Percentiles rank a stretch among this genome's conserved stretches.
Conservation (phyloP, 371 early-diverging fungal genomes). For the Apophysomyces ossiformis region DNA sequence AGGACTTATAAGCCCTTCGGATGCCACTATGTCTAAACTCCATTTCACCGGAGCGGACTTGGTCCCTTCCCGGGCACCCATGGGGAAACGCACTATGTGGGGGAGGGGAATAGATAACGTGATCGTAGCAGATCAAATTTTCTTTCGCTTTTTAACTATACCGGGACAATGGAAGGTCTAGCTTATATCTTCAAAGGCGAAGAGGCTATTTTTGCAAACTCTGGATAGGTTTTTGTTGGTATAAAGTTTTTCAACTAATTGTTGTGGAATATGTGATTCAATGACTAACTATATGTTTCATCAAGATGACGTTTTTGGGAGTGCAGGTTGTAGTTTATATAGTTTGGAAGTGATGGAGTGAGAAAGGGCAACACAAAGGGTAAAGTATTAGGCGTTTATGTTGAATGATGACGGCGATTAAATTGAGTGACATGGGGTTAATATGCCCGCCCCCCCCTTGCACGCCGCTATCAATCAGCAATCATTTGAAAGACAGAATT, state of each 20-base stretch:
- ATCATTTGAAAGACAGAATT: neutral
- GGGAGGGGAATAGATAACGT: no score
- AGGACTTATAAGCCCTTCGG: no score
- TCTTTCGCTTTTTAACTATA: neutral
- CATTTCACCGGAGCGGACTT: no score
- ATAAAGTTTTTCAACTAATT: no score
- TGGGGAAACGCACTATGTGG: no score
- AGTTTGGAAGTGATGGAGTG: neutral
- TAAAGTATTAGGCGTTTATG: neutral
- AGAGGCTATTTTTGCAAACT: neutral
- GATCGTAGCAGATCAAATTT: no score
- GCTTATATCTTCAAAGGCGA: neutral
- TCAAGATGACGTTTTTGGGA: no score
- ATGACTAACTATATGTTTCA: no score
- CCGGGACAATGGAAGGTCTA: neutral
- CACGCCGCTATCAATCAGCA: conserved; percentile 5
- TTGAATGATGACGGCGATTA: neutral
- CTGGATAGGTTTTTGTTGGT: no score
- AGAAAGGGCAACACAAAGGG: neutral
- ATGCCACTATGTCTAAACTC: no score
- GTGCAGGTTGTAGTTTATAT: neutral
- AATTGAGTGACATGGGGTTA: neutral
- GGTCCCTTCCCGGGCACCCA: no score
- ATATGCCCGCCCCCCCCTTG: neutral
- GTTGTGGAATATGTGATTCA: no score